Evolutionary conservation across 257 asterid species (phyloP).

Genomic region (Capsicum baccatum): DNA sequence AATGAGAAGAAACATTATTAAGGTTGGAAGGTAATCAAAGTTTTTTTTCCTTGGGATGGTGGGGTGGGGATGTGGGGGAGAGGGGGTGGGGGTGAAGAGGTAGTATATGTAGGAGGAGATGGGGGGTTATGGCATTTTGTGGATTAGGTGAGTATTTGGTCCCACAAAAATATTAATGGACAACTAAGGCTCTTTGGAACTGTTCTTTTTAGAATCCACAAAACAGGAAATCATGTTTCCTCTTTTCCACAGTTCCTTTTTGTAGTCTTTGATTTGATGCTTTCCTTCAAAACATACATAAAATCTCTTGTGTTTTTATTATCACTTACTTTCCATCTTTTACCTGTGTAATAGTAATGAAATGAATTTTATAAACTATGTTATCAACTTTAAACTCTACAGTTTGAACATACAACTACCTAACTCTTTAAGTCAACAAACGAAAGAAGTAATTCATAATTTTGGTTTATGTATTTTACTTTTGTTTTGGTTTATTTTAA

Average conservation of each 20-base stretch:
- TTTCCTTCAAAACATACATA: neutral
- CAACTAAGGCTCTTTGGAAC: constrained; percentile 50
- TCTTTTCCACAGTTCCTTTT: constrained; percentile 24
- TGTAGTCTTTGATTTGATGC: constrained; percentile 29
- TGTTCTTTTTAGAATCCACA: constrained; percentile 34
- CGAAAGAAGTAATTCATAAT: too few species aligned
- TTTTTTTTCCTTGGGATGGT: neutral
- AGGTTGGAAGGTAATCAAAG: constrained; percentile 4
- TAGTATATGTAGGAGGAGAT: neutral
- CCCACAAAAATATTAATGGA: constrained; percentile 49
- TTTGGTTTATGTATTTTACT: too few species aligned
- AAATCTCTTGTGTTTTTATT: neutral
- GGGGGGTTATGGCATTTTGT: constrained; percentile 46
- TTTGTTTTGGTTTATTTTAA: too few species aligned
- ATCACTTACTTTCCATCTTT: neutral
- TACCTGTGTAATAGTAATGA: neutral
- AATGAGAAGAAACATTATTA: neutral
- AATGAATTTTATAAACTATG: neutral
- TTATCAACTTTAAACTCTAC: neutral
- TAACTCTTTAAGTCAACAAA: too few species aligned
- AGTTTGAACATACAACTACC: neutral
- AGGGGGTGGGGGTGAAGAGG: neutral
- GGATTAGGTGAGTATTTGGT: constrained; percentile 47
- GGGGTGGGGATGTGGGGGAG: too few species aligned
- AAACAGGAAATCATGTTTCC: constrained; percentile 44